Percentiles rank a stretch among this genome's conserved stretches.
Evolutionary conservation across 1,139 yeast species (phyloP).

Genomic region (Debaryomyces sp.): DNA sequence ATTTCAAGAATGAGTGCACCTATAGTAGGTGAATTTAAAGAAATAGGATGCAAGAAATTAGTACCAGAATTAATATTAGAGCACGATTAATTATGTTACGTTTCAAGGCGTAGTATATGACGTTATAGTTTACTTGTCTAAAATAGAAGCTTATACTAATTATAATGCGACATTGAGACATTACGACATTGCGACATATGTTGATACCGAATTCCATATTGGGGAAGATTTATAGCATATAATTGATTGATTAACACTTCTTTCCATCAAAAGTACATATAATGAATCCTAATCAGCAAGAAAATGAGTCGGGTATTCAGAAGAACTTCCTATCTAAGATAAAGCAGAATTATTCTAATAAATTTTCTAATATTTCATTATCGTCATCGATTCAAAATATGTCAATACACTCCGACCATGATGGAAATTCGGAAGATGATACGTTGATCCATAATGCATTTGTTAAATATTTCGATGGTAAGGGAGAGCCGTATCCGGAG

Average conservation of each 20-base stretch:
- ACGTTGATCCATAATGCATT: conserved; percentile 51
- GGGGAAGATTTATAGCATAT: not conserved
- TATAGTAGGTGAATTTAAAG: not conserved
- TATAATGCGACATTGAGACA: not conserved
- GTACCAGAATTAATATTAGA: too few relatives aligned
- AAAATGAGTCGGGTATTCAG: conserved; percentile 11
- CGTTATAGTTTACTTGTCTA: not conserved
- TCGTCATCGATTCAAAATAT: conserved; percentile 22
- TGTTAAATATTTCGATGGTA: conserved; percentile 40
- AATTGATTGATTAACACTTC: not conserved
- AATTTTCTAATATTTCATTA: conserved; percentile 39
- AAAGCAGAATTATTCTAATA: conserved; percentile 37
- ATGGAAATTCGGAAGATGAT: conserved; percentile 41
- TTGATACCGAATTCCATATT: not conserved
- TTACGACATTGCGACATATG: not conserved
- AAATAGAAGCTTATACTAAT: not conserved
- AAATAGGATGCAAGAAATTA: too few relatives aligned
- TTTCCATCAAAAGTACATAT: not conserved
- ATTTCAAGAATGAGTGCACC: not conserved
- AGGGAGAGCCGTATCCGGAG: conserved; percentile 42
- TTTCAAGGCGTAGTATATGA: not conserved
- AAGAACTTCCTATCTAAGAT: conserved; percentile 39
- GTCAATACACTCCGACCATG: conserved; percentile 34
- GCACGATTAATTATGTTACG: not conserved
- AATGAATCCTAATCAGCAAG: conserved; percentile 6